Base-by-base conservation (phyloP, 75 land plant species). In the Sequoia sempervirens region DNA sequence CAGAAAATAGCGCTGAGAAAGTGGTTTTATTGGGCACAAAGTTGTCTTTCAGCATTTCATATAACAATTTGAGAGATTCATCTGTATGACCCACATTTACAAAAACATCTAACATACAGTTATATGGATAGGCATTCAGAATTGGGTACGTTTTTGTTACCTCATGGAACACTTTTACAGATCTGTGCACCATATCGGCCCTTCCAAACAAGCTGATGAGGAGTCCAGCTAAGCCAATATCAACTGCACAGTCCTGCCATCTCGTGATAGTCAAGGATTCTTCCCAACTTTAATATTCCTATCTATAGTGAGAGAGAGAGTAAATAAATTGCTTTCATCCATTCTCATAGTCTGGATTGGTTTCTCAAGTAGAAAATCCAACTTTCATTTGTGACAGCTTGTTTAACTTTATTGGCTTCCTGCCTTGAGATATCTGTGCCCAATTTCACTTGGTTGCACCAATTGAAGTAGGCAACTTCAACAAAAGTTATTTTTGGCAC, bases 91-190 rank as follows among this genome's bases (percentile, higher is more conserved):
- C 79, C 43, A 7, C 23, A 20, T 41, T 76, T 23, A 76, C 28
- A 76, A 76, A 41, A 40, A 76, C 79, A 76, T 76, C 46, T 45
- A 76, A 41, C 17, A 76, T 47, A 37, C 79, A 76, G 41, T 76
- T 13, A 23, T 76, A 76, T 38, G 45, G 43, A 40, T 41, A 76
- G 79, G n/a, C 80, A 76, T 43, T 36, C 8, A 43, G 28, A 26
- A 76, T 26, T 76, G 80, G 30, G 47, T 23, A 26, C 45, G 45
- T 43, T 43, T 43, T 76, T 43, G 7, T 76, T 76, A 76, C 80
- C 80, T 76, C 80, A 76, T 76, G n/a, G 30, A 76, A 76, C 20
- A 76, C 10, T 43, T 76, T 8, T 43, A 76, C 80, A 23, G 47
- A 76, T 76, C 23, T 76, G 4, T 76, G 28, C 13, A 76, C 50